A percentile compares a stretch with the other conserved stretches of the same genome.
These are phyloP conservation scores for Talaromyces nanjingensis DNA, from an alignment of 495 filamentous ascomycete genomes.

Conservation along the genomic window DNA sequence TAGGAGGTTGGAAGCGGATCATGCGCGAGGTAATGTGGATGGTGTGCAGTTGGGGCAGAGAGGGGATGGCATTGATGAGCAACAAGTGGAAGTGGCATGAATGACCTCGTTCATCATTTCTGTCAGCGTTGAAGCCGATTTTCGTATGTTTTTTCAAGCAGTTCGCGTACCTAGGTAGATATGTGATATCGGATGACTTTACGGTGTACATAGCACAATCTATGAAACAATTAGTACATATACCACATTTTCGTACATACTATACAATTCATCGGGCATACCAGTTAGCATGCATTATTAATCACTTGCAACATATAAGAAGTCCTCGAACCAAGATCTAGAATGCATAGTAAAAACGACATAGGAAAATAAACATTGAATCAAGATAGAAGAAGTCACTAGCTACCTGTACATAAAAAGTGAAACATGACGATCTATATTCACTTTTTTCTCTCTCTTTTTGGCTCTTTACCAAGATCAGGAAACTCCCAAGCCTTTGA, in stretches of 20 bases:
- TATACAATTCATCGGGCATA: neutral
- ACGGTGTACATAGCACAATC: neutral
- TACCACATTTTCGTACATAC: neutral
- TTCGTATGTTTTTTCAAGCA: neutral
- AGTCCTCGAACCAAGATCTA: neutral
- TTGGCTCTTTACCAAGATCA: neutral
- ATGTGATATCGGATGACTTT: neutral
- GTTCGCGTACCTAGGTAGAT: neutral
- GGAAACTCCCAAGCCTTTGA: neutral
- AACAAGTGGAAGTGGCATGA: neutral
- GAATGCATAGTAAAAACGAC: constrained; percentile 21
- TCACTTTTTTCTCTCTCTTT: constrained; percentile 6
- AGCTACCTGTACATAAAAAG: constrained; percentile 48
- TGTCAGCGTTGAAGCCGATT: neutral
- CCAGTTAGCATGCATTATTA: neutral
- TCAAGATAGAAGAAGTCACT: constrained; percentile 23
- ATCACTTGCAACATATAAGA: constrained; percentile 15
- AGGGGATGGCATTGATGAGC: neutral
- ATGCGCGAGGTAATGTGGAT: constrained; percentile 14
- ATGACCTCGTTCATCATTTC: neutral
- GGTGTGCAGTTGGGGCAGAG: neutral
- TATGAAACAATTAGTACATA: neutral
- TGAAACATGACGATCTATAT: constrained; percentile 12
- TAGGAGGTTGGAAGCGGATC: constrained; percentile 55
- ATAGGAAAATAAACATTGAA: constrained; percentile 17